Evolutionary conservation across 1,284 basidiomycete species (phyloP), one percentile per base, ranked within the genome.

Genomic region (Cerrena zonata): DNA sequence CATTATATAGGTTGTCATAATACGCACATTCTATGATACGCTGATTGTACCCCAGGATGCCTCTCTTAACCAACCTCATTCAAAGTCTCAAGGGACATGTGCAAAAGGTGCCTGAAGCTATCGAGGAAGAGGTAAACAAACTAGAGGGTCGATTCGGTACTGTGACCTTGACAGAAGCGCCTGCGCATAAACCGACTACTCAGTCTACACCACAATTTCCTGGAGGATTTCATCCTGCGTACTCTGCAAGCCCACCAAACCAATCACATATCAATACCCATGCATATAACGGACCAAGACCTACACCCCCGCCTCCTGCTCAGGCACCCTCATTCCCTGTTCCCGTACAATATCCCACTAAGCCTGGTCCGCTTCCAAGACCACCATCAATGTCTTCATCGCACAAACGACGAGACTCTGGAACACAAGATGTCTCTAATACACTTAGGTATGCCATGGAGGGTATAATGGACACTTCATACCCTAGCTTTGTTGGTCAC

Each of bases 371-470:
- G 1, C 61, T 69, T n/a, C 69, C 70, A 18, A 59, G 60, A 15
- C 68, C 74, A 7, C 68, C 75, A 43, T 75, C 78, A 1, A 59
- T 58, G 30, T 59, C 63, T 24, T 22, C 56, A 19, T 54, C 58
- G 22, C 46, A 56, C 30, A 11, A 49, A 59, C 10, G 61, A 58
- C 44, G 68, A 67, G 23, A 30, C 25, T 5, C 53, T 7, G 15
- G 30, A 15, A 34, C 7, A 7, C 30, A 34, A 34, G 30, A 55
- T 23, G 44, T 57, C 23, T 86, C 83, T 5, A 64, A 74, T 56
- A 84, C 84, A 3, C 80, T 84, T 82, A 76, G 79, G 53, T 72
- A 79, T 58, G 84, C 85, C 5, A 47, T 57, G 22, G 34, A 40
- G 41, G 39, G 12, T 18, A 42, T 13, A 41, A 30, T 19, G 21